Base-by-base conservation (phyloP, 2,329 filamentous ascomycete species). In the Aureobasidium sp. region DNA sequence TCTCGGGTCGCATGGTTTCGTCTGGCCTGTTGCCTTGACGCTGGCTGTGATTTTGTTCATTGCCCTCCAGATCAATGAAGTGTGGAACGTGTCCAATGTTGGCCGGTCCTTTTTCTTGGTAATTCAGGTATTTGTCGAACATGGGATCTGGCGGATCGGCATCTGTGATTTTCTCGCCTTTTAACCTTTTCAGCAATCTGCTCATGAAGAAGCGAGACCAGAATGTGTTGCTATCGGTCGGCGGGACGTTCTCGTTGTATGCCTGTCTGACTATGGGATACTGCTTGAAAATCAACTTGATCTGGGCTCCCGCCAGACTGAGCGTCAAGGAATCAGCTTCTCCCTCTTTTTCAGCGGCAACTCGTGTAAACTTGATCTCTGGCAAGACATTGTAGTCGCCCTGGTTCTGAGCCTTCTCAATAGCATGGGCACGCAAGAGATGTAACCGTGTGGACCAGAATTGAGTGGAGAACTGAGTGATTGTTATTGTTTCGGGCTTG, bases 141-240 rank as follows among this genome's bases (percentile, higher is more conserved):
- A 93, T 75, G 16, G 81, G 77, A 68, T 97, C 90, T 7, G 80
- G 79, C 14, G 82, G 75, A 66, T 96, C 91, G 3, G 78, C 79
- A 7, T 91, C 88, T 1, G 81, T 81, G 39, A 95, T 82, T 49
- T 88, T 86, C 70, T 97, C 90, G 32, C 94, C 93, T 54, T 90
- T 88, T 53, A 98, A 74, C 65, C 90, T 91, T 71, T 95, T 96
- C 59, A 90, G 89, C 7, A 98, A 74, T 54, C 87, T 81, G 68
- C 89, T 95, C 57, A 90, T 81, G 67, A 98, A 97, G 71, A 98
- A 98, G 12, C 88, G 80, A 5, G 86, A 86, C 90, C 91, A 98
- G 66, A 98, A 98, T 63, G 95, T 88, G 22, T 78, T 82, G 34
- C 94, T 70, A 4, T 62, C 62, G 2, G 66, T 62, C 56, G 86